These are phyloP conservation scores for Didymella segeticola DNA, from an alignment of 2,329 filamentous ascomycete species.

Conservation along the genomic window DNA sequence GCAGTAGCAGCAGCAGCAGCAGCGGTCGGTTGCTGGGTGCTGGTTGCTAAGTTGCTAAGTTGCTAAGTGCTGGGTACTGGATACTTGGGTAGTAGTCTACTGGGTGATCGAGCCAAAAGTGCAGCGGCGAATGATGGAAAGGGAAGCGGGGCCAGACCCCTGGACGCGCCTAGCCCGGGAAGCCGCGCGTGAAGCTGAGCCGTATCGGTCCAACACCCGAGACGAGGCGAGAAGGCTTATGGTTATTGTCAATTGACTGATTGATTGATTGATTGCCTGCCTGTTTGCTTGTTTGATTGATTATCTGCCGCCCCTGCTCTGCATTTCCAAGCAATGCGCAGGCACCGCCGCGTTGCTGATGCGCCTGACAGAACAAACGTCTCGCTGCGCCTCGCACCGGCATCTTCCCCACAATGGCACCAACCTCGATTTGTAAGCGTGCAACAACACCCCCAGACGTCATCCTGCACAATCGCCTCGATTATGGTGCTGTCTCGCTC, in stretches of 20 bases:
- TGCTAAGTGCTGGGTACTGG: constrained; percentile 7
- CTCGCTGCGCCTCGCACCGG: constrained; percentile 16
- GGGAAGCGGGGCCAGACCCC: constrained; percentile 23
- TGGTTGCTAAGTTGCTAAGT: too few relatives aligned
- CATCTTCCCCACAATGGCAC: constrained; percentile 25
- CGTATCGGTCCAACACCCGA: neutral
- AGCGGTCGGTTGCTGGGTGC: too few relatives aligned
- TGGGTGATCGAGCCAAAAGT: constrained; percentile 19
- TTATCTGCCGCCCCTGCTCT: neutral
- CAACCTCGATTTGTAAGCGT: constrained; percentile 41
- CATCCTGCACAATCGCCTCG: constrained; percentile 16
- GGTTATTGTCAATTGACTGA: too few relatives aligned
- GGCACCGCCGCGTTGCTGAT: constrained; percentile 1
- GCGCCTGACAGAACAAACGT: neutral
- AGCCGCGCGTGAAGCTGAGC: constrained; percentile 13
- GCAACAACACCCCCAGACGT: constrained; percentile 20
- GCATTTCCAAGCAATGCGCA: constrained; percentile 17
- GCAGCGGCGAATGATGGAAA: constrained; percentile 34
- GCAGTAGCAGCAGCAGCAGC: neutral
- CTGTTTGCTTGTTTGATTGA: neutral
- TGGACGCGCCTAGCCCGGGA: constrained; percentile 2
- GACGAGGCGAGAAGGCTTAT: constrained; percentile 15
- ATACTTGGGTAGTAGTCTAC: constrained; percentile 19
- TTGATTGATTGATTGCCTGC: too few relatives aligned
- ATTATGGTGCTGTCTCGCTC: constrained; percentile 3